These are phyloP conservation scores for Ceratonia siliqua DNA, from an alignment of 306 rosid species.

Conservation along the genomic window DNA sequence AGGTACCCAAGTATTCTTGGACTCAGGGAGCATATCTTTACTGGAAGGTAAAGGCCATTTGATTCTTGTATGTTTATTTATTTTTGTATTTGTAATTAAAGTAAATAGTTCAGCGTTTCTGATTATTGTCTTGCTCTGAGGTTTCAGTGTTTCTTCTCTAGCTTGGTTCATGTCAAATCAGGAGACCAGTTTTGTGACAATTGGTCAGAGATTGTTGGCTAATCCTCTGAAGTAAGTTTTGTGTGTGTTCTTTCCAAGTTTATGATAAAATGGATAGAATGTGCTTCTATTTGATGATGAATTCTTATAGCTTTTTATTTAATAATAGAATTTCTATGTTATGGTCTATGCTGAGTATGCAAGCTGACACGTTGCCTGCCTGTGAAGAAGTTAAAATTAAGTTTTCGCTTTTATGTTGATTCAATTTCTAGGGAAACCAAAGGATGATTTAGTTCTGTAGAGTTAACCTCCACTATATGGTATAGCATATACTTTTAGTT, in stretches of 20 bases:
- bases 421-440: background rate
- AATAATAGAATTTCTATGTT: background rate
- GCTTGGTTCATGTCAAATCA: constrained; percentile 99
- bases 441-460: background rate
- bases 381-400: background rate
- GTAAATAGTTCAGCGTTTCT: constrained; percentile 18
- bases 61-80: background rate
- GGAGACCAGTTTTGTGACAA: constrained; percentile 97
- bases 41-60: constrained; percentile 68
- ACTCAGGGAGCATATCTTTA: constrained; percentile 95
- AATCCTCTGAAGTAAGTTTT: constrained; percentile 84
- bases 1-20: constrained; percentile 90
- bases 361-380: background rate
- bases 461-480: background rate
- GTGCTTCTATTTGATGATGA: background rate
- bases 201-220: constrained; percentile 97
- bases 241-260: constrained; percentile 4
- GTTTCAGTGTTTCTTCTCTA: constrained; percentile 95
- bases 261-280: constrained; percentile 1
- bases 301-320: no score
- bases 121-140: constrained; percentile 38
- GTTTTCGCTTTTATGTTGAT: background rate
- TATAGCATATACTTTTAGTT: background rate
- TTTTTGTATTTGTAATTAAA: background rate
- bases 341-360: background rate